phyloP scores from a whole-genome alignment of 1,139 yeast genomes.

The Kodamaea plutei region DNA sequence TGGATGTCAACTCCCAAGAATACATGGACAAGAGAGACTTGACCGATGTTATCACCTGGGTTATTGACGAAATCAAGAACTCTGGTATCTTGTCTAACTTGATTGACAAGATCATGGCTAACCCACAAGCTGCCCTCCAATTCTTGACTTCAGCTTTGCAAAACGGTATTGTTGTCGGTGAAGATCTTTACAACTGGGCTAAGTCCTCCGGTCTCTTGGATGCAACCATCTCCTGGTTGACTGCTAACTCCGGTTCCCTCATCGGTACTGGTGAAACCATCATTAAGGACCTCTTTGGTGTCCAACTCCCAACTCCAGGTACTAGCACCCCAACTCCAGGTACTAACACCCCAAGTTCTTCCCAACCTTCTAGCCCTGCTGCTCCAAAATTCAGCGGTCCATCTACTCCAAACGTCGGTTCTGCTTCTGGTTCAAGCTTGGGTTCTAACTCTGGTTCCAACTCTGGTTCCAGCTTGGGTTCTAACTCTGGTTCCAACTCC shows the following conservation, averaged over 20 bases:
- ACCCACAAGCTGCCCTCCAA: constrained; percentile 34
- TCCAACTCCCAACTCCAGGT: constrained; percentile 2
- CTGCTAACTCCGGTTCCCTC: constrained; percentile 28
- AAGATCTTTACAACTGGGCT: constrained; percentile 39
- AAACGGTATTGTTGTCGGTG: constrained; percentile 32
- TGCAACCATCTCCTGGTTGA: constrained; percentile 28
- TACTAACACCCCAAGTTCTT: constrained; percentile 7
- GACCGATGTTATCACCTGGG: constrained; percentile 22
- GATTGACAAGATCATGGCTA: constrained; percentile 31
- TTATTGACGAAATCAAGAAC: constrained; percentile 28
- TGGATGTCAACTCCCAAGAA: constrained; percentile 10
- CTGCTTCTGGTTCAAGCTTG: constrained; percentile 17
- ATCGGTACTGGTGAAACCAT: constrained; percentile 26
- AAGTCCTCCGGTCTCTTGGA: constrained; percentile 36
- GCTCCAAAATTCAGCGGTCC: constrained; percentile 16
- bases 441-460: constrained; percentile 12
- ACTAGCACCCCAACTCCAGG: constrained; percentile 7
- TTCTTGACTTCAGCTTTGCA: constrained; percentile 34
- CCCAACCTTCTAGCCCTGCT: constrained; percentile 12
- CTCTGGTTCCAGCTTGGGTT: constrained; percentile 11
- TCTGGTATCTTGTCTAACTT: constrained; percentile 35
- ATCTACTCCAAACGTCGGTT: constrained; percentile 16
- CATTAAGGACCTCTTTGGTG: constrained; percentile 16
- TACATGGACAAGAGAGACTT: constrained; percentile 39
- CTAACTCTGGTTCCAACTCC: constrained; percentile 9